Percentiles rank a stretch among this genome's conserved stretches.
phyloP scores from a whole-genome alignment of 2,329 filamentous ascomycete species.

The Penicillium sp. region DNA sequence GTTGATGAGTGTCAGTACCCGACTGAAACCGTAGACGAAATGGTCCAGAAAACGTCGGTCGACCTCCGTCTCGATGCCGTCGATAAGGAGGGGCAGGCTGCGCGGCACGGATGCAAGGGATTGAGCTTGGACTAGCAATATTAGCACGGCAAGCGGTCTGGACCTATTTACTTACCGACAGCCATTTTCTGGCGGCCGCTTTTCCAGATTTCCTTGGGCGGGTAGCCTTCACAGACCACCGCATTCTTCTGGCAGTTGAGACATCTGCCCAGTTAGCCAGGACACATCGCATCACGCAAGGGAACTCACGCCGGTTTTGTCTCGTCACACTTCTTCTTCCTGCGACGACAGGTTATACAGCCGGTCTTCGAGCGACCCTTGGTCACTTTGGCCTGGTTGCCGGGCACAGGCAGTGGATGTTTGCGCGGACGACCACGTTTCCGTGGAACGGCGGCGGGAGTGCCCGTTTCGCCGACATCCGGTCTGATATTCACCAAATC shows the following conservation, averaged over 20 bases:
- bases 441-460: slow-evolving; percentile 47
- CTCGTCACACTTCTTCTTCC: slow-evolving; percentile 62
- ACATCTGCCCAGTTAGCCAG: slow-evolving; percentile 22
- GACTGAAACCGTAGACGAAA: slow-evolving; percentile 77
- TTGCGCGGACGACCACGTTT: slow-evolving; percentile 82
- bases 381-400: slow-evolving; percentile 66
- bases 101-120: slow-evolving; percentile 41
- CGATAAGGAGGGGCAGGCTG: slow-evolving; percentile 64
- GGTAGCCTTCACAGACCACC: slow-evolving; percentile 87
- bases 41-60: slow-evolving; percentile 82
- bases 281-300: neutral
- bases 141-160: slow-evolving; percentile 10
- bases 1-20: slow-evolving; percentile 77
- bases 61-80: slow-evolving; percentile 76
- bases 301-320: slow-evolving; percentile 42
- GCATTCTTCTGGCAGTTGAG: slow-evolving; percentile 93
- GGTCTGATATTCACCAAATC: slow-evolving; percentile 37
- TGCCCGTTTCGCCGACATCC: slow-evolving; percentile 31
- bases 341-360: slow-evolving; percentile 60
- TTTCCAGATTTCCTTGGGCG: slow-evolving; percentile 82
- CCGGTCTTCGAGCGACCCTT: slow-evolving; percentile 68
- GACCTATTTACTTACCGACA: slow-evolving; percentile 51
- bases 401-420: slow-evolving; percentile 65
- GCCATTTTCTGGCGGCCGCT: slow-evolving; percentile 76
- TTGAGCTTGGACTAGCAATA: slow-evolving; percentile 32